phyloP scores from a whole-genome alignment of 2,329 filamentous ascomycete species.

The Colletotrichum sp. region DNA sequence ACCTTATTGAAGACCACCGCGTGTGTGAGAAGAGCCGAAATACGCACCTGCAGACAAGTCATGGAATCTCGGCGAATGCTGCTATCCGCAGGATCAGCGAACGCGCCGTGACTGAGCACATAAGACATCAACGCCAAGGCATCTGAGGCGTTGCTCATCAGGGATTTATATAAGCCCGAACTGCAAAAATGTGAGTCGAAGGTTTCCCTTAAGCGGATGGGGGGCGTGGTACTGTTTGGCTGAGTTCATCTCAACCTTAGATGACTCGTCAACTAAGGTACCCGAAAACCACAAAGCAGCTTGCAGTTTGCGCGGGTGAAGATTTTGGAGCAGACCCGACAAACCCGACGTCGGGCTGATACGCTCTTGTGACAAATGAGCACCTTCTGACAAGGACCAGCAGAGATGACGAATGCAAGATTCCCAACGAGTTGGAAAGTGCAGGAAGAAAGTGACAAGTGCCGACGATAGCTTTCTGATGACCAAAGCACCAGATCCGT shows the following conservation, averaged over 20 bases:
- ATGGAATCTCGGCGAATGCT: conserved; percentile 60
- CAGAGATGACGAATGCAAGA: conserved; percentile 64
- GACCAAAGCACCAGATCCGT: conserved; percentile 64
- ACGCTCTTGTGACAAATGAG: conserved; percentile 22
- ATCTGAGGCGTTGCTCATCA: conserved; percentile 46
- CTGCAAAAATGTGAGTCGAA: conserved; percentile 26
- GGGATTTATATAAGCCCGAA: conserved; percentile 41
- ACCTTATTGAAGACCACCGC: not conserved
- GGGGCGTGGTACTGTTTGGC: conserved; percentile 54
- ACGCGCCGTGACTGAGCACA: conserved; percentile 31
- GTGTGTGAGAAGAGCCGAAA: not conserved
- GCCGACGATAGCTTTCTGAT: conserved; percentile 79
- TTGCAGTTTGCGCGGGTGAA: conserved; percentile 54
- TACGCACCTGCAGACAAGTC: conserved; percentile 63
- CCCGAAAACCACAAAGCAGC: conserved; percentile 70
- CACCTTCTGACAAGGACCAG: conserved; percentile 46
- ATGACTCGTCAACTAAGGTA: conserved; percentile 68
- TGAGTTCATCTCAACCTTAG: conserved; percentile 69
- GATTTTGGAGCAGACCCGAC: conserved; percentile 50
- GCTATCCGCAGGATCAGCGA: conserved; percentile 27
- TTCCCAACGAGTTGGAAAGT: conserved; percentile 72
- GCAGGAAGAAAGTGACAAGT: conserved; percentile 76
- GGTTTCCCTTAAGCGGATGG: not conserved
- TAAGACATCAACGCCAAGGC: conserved; percentile 43
- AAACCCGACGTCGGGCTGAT: conserved; percentile 40